Conservation (phyloP, 768 basidiomycete species). For the Lyophyllum shimeji region DNA sequence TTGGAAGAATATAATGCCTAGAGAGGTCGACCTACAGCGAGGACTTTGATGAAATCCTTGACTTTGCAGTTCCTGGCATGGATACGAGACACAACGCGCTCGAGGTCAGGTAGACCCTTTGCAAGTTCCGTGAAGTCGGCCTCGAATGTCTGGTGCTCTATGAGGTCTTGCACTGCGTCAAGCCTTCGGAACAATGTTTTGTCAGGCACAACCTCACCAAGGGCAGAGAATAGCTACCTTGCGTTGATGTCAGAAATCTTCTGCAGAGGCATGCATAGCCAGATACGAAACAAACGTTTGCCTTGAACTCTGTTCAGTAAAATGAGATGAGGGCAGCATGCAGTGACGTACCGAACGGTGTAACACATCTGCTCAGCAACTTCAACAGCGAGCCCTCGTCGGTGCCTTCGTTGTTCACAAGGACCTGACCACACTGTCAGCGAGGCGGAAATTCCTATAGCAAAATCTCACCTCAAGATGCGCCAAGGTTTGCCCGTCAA, state of each 20-base stretch:
- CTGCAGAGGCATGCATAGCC: constrained; percentile 91
- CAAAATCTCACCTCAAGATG: constrained; percentile 77
- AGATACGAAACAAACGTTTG: constrained; percentile 93
- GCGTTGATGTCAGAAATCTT: constrained; percentile 85
- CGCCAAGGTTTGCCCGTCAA: constrained; percentile 94
- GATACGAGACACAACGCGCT: constrained; percentile 91
- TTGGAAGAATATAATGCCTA: neutral
- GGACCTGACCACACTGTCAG: constrained; percentile 45
- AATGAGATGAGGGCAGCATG: neutral
- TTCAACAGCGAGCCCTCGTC: constrained; percentile 88
- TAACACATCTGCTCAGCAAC: constrained; percentile 79
- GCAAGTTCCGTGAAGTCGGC: constrained; percentile 71
- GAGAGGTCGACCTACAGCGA: constrained; percentile 48
- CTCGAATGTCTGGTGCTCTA: constrained; percentile 77
- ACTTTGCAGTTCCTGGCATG: constrained; percentile 91
- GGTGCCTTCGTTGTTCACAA: constrained; percentile 92
- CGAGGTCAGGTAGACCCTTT: constrained; percentile 86
- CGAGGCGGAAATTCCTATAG: neutral
- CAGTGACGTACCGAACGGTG: constrained; percentile 76
- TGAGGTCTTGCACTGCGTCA: constrained; percentile 92
- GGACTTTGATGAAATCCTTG: constrained; percentile 83
- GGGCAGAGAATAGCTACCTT: constrained; percentile 45
- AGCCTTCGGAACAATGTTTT: constrained; percentile 48
- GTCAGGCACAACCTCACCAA: neutral
- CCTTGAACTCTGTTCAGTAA: constrained; percentile 42